phyloP scores from a whole-genome alignment of 495 filamentous ascomycete genomes.

The Diplogelasinospora grovesii region DNA sequence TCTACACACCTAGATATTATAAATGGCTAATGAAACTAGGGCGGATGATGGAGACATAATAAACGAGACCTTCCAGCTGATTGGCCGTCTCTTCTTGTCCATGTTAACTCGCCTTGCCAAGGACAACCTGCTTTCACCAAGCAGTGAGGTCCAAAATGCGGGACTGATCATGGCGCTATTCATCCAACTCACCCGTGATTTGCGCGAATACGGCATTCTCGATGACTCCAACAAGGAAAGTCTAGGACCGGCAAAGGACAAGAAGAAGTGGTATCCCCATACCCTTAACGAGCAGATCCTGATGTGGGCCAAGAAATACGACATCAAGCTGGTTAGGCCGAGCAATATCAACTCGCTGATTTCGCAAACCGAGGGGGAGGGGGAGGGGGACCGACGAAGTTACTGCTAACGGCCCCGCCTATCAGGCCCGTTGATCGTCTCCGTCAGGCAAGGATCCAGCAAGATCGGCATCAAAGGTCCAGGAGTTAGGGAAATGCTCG shows the following conservation, averaged over 20 bases:
- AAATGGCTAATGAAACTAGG: too few species aligned
- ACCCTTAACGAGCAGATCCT: constrained; percentile 12
- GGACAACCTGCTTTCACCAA: constrained; percentile 16
- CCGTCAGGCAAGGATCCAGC: too few species aligned
- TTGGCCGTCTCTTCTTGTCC: constrained; percentile 30
- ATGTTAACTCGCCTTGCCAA: constrained; percentile 31
- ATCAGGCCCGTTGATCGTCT: too few species aligned
- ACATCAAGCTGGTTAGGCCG: constrained; percentile 19
- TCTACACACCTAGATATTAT: too few species aligned
- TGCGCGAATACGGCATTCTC: constrained; percentile 6
- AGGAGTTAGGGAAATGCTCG: too few species aligned
- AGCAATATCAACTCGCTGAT: too few species aligned
- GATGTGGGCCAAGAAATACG: constrained; percentile 19
- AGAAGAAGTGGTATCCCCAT: constrained; percentile 15
- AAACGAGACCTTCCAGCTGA: constrained; percentile 12
- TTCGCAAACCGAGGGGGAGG: too few species aligned
- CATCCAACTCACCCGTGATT: constrained; percentile 9
- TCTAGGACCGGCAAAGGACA: constrained; percentile 13
- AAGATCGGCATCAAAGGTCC: too few species aligned
- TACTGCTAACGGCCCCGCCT: too few species aligned
- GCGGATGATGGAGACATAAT: constrained; percentile 22
- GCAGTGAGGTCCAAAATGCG: constrained; percentile 23
- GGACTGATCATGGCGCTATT: constrained; percentile 31
- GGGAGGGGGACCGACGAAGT: too few species aligned
- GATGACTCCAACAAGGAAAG: constrained; percentile 1